Conservation (phyloP, 2,329 filamentous ascomycete genomes). For the Trichothecium roseum region DNA sequence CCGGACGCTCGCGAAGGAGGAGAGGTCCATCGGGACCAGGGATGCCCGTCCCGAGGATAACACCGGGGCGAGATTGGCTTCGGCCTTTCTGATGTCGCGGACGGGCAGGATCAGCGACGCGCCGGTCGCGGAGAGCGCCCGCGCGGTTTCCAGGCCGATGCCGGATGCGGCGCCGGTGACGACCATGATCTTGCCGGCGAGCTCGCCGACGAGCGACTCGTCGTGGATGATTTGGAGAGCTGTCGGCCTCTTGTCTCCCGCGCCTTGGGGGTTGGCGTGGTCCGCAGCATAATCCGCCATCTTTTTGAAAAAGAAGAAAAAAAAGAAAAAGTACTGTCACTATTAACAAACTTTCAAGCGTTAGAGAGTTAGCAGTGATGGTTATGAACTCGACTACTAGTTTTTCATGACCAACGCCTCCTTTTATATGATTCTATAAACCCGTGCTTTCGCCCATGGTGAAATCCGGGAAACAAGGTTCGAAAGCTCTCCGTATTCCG, state of each 20-base stretch:
- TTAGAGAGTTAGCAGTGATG: no score
- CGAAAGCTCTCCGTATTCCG: no score
- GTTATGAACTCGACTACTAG: no score
- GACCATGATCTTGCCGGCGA: constrained; percentile 18
- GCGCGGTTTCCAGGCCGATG: constrained; percentile 31
- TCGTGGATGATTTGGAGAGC: constrained; percentile 9
- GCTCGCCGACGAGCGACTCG: constrained; percentile 6
- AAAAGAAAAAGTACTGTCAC: no score
- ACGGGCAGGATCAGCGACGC: constrained; percentile 32
- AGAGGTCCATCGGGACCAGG: constrained; percentile 1
- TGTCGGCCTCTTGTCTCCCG: constrained; percentile 10
- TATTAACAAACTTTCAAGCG: no score
- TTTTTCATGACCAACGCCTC: no score
- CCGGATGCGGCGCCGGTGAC: constrained; percentile 32
- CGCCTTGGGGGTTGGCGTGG: constrained; percentile 3
- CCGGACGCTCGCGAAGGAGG: constrained; percentile 10
- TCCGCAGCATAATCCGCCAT: constrained; percentile 1
- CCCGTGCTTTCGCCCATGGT: no score
- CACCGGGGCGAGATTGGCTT: constrained; percentile 6
- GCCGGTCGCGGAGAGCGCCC: constrained; percentile 30
- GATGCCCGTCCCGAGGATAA: neutral
- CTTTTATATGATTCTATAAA: no score
- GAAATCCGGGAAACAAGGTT: no score
- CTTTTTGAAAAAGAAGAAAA: no score
- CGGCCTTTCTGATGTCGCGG: constrained; percentile 21